phyloP scores from a whole-genome alignment of 1,284 basidiomycete species.

The Polyporus tsugae region DNA sequence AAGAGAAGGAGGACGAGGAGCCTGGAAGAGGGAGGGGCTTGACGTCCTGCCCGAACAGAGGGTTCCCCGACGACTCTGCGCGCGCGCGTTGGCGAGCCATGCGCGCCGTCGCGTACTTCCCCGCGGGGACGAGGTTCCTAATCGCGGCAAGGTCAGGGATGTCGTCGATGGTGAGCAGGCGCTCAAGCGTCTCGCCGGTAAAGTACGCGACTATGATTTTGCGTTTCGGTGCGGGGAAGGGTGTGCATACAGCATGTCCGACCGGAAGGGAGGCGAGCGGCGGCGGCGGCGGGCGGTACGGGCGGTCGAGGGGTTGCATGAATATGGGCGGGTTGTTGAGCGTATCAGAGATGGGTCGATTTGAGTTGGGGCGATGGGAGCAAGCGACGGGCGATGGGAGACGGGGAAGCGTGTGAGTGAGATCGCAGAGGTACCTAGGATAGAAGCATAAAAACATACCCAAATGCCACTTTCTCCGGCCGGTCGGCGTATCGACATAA shows the following conservation, averaged over 20 bases:
- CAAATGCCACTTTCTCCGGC: slow-evolving; percentile 80
- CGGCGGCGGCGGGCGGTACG: slow-evolving; percentile 5
- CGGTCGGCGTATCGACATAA: slow-evolving; percentile 65
- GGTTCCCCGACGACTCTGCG: slow-evolving; percentile 22
- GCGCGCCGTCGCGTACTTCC: slow-evolving; percentile 45
- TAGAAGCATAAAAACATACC: slow-evolving; percentile 55
- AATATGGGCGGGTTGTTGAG: slow-evolving; percentile 10
- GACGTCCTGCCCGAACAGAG: slow-evolving; percentile 15
- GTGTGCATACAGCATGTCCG: slow-evolving; percentile 7
- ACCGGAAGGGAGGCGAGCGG: slow-evolving; percentile 15
- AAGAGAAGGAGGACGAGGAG: slow-evolving; percentile 2
- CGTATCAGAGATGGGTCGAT: slow-evolving; percentile 4
- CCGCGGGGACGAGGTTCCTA: slow-evolving; percentile 56
- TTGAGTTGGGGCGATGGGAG: slow-evolving; percentile 1
- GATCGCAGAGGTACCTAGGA: slow-evolving; percentile 11
- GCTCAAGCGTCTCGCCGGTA: slow-evolving; percentile 71
- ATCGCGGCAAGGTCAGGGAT: slow-evolving; percentile 60
- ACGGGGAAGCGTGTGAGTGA: slow-evolving; percentile 8
- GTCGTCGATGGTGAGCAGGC: slow-evolving; percentile 70
- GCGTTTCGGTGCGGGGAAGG: slow-evolving; percentile 8
- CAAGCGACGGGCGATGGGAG: neutral
- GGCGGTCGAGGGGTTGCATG: slow-evolving; percentile 6
- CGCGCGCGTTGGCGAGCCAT: slow-evolving; percentile 40
- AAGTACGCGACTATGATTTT: slow-evolving; percentile 70
- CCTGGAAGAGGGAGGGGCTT: neutral